phyloP scores from a whole-genome alignment of 2,329 filamentous ascomycete genomes.

The Trichoderma oligosporum region DNA sequence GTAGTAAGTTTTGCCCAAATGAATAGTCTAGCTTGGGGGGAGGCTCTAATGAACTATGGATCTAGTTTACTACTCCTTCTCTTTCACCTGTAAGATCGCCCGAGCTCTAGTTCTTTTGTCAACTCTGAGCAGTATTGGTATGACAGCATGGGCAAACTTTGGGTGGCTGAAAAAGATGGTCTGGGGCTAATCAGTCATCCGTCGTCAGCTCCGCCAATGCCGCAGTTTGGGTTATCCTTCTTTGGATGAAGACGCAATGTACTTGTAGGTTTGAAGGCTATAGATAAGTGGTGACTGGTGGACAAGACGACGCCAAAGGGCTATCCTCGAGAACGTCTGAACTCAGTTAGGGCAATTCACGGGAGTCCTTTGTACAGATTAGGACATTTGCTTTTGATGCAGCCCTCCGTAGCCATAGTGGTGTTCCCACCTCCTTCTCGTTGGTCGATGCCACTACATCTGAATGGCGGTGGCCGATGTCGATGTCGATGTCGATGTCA shows the following conservation, averaged over 20 bases:
- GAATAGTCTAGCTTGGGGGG: background rate
- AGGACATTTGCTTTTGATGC: background rate
- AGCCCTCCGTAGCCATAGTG: background rate
- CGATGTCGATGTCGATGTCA: background rate
- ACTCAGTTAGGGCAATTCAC: too few species aligned
- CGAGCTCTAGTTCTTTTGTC: too few species aligned
- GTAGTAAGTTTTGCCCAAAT: constrained; percentile 8
- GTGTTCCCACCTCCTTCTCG: constrained; percentile 4
- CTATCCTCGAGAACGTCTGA: background rate
- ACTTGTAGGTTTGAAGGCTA: background rate
- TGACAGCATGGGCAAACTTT: constrained; percentile 2
- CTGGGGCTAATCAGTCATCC: constrained; percentile 18
- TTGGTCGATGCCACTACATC: background rate
- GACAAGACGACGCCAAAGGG: background rate
- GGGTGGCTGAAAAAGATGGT: constrained; percentile 16
- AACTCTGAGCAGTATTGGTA: background rate
- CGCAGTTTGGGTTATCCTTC: constrained; percentile 6
- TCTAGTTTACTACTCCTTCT: background rate
- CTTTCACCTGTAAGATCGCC: too few species aligned
- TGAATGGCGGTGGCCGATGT: constrained; percentile 9
- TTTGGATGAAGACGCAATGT: background rate
- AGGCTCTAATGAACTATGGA: background rate
- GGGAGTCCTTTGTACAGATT: constrained; percentile 6
- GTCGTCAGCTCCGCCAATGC: constrained; percentile 11
- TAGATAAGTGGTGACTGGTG: background rate